Evolutionary conservation across 805 yeast species (phyloP).

Genomic region (Gaillardinia entomophila): DNA sequence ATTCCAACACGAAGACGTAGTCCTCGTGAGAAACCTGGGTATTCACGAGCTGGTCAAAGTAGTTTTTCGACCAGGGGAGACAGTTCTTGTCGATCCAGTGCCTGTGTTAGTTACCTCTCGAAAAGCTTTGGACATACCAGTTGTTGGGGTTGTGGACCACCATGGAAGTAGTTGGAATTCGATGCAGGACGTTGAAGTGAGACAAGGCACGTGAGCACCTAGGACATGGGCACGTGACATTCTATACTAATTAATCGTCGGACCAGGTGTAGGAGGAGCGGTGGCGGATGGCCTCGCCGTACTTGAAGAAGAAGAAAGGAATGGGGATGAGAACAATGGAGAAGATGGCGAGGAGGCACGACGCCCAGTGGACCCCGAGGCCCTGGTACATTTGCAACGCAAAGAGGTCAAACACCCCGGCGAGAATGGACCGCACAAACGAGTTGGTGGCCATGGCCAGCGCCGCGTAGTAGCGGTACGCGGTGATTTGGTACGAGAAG

Average conservation of each 20-base stretch:
- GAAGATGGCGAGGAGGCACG: constrained; percentile 6
- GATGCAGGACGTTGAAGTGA: background rate
- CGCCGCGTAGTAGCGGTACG: constrained; percentile 9
- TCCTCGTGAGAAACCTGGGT: constrained; percentile 20
- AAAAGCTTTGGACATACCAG: constrained; percentile 38
- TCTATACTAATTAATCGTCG: too few species aligned
- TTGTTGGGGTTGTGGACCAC: constrained; percentile 68
- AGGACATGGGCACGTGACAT: too few species aligned
- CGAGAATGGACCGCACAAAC: constrained; percentile 7
- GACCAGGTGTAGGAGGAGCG: constrained; percentile 23
- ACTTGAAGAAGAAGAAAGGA: constrained; percentile 8
- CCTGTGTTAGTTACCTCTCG: constrained; percentile 27
- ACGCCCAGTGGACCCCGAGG: constrained; percentile 10
- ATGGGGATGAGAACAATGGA: constrained; percentile 6
- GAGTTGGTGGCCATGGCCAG: constrained; percentile 12
- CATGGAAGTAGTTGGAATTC: constrained; percentile 25
- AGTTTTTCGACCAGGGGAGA: constrained; percentile 55
- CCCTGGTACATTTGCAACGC: constrained; percentile 9
- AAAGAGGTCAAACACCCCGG: constrained; percentile 8
- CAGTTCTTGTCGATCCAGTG: constrained; percentile 72
- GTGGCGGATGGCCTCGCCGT: constrained; percentile 13
- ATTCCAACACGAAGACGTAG: constrained; percentile 18
- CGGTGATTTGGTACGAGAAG: constrained; percentile 9
- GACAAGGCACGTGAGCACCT: too few species aligned
- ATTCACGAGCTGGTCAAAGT: constrained; percentile 37